Evolutionary conservation across 495 filamentous ascomycete species (phyloP).

Genomic region (Aspergillus ellipticus): DNA sequence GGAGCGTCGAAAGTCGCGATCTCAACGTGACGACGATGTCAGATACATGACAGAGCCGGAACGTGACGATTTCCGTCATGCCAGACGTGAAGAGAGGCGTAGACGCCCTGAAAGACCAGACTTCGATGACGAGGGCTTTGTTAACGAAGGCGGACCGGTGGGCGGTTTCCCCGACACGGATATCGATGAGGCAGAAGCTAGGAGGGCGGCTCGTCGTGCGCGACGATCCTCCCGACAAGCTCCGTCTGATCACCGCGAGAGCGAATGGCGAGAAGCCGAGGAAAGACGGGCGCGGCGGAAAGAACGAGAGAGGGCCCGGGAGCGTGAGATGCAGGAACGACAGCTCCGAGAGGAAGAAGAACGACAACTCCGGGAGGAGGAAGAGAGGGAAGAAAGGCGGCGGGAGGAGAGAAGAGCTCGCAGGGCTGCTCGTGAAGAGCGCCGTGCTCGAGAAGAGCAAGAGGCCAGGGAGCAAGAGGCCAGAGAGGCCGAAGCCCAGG

Average conservation of each 20-base stretch:
- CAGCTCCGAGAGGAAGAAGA: slow-evolving; percentile 43
- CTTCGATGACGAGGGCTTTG: slow-evolving; percentile 41
- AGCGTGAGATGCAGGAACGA: slow-evolving; percentile 35
- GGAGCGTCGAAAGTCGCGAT: slow-evolving; percentile 39
- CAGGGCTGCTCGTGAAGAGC: slow-evolving; percentile 48
- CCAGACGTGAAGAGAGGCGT: slow-evolving; percentile 42
- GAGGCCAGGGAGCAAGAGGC: slow-evolving; percentile 43
- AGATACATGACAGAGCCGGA: slow-evolving; percentile 36
- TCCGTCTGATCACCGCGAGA: slow-evolving; percentile 34
- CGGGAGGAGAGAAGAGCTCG: slow-evolving; percentile 44
- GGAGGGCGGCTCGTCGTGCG: slow-evolving; percentile 47
- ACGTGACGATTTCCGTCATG: slow-evolving; percentile 39
- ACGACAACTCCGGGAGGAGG: slow-evolving; percentile 41
- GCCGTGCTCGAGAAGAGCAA: slow-evolving; percentile 44
- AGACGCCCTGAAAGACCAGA: slow-evolving; percentile 40
- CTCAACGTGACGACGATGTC: slow-evolving; percentile 36
- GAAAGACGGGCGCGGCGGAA: slow-evolving; percentile 40
- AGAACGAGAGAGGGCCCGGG: slow-evolving; percentile 37
- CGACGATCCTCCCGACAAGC: slow-evolving; percentile 36
- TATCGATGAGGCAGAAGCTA: slow-evolving; percentile 48
- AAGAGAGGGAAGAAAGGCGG: slow-evolving; percentile 43
- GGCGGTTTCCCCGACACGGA: slow-evolving; percentile 39
- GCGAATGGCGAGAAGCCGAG: slow-evolving; percentile 40
- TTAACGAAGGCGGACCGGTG: slow-evolving; percentile 35
- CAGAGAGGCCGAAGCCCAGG: slow-evolving; percentile 29